phyloP scores from a whole-genome alignment of 306 rosid genomes.

The Mucuna pruriens region DNA sequence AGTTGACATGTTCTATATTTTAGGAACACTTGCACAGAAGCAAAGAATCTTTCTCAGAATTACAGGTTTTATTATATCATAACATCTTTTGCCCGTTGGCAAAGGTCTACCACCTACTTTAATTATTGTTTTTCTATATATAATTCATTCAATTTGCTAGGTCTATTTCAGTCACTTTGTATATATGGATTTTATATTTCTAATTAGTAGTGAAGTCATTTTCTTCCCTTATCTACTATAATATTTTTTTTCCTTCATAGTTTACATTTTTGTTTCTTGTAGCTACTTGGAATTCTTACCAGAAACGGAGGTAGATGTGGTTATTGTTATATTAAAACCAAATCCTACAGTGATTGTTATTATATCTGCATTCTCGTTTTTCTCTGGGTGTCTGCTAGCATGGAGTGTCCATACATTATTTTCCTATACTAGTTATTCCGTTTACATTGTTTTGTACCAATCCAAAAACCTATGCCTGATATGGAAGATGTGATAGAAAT shows the following conservation, averaged over 20 bases:
- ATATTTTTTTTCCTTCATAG: background rate
- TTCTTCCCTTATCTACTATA: slow-evolving; percentile 21
- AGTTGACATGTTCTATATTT: slow-evolving; percentile 60
- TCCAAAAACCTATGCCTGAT: background rate
- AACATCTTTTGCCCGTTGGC: slow-evolving; percentile 49
- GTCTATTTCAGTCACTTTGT: slow-evolving; percentile 19
- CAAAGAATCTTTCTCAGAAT: slow-evolving; percentile 63
- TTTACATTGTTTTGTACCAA: background rate
- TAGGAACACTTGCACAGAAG: slow-evolving; percentile 52
- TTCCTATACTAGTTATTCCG: background rate
- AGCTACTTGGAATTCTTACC: background rate
- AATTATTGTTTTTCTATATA: slow-evolving; percentile 10
- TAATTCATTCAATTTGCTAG: slow-evolving; percentile 35
- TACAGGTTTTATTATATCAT: slow-evolving; percentile 30
- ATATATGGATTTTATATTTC: background rate
- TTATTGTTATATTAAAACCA: background rate
- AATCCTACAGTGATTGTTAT: background rate
- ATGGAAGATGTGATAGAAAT: background rate
- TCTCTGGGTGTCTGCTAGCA: background rate
- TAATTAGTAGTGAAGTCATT: slow-evolving; percentile 36
- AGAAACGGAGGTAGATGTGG: background rate
- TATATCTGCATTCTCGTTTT: too few species aligned
- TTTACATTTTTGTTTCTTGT: slow-evolving; percentile 8
- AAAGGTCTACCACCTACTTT: slow-evolving; percentile 42
- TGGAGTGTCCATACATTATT: too few species aligned